Evolutionary conservation across 1,284 basidiomycete species (phyloP).

Genomic region (Cystobasidium slooffiae): DNA sequence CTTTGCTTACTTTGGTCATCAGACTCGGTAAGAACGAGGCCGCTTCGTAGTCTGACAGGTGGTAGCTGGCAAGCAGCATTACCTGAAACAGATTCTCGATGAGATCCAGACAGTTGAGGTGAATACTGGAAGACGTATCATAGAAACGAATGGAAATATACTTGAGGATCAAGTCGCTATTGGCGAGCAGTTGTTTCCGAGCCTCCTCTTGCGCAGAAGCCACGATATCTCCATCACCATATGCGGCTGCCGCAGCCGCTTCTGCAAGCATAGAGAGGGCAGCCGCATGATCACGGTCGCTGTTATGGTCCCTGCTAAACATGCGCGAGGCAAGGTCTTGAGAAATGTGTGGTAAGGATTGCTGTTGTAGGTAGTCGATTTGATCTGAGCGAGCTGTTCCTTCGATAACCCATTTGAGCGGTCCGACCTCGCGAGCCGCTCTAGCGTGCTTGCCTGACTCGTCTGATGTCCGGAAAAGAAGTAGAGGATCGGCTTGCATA

Average conservation of each 20-base stretch:
- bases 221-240: slow-evolving; percentile 63
- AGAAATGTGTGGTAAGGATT: slow-evolving; percentile 85
- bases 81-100: slow-evolving; percentile 76
- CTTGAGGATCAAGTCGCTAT: slow-evolving; percentile 90
- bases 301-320: slow-evolving; percentile 95
- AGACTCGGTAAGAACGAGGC: slow-evolving; percentile 87
- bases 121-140: slow-evolving; percentile 90
- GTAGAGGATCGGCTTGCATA: slow-evolving; percentile 34
- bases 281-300: slow-evolving; percentile 86
- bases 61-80: slow-evolving; percentile 73
- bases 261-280: slow-evolving; percentile 76
- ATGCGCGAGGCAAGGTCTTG: slow-evolving; percentile 76
- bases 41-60: slow-evolving; percentile 86
- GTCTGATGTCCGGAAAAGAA: slow-evolving; percentile 72
- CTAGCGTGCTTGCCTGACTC: slow-evolving; percentile 73
- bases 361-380: slow-evolving; percentile 80
- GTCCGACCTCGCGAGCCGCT: slow-evolving; percentile 73
- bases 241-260: slow-evolving; percentile 62
- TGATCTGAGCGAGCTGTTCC: slow-evolving; percentile 88
- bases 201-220: slow-evolving; percentile 60
- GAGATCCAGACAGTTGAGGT: slow-evolving; percentile 86
- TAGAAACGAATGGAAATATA: slow-evolving; percentile 89
- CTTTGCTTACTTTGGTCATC: slow-evolving; percentile 74
- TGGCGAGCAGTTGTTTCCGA: slow-evolving; percentile 77
- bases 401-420: slow-evolving; percentile 61